Evolutionary conservation across 352 stramenopile genomes (phyloP), one percentile per base, ranked within the genome.

Genomic region (Phytophthora nicotianae): DNA sequence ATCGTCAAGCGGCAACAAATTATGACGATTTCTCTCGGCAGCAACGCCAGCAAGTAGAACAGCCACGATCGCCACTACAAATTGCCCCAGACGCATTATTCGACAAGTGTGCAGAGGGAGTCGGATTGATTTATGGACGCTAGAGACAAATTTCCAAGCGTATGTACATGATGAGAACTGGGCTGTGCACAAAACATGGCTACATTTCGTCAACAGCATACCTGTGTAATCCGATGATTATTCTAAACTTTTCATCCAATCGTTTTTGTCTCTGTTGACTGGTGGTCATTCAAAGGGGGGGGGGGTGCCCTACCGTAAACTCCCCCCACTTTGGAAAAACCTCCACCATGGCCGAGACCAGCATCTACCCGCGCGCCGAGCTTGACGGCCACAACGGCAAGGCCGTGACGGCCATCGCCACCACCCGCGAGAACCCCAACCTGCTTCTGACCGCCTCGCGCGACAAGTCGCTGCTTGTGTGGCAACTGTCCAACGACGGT

Each of bases 401-500:
- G 76, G 88, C 85, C 71, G 87, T 97, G 60, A 97, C 89, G 50
- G 83, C 93, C 65, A 97, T 99, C 73, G 98, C 97, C 61, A 99
- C 98, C 57, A 99, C 97, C 29, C 90, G 94, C 58, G 97, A 99
- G 86, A 98, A 99, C 87, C 97, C 97, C 59, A 99, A 99, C 88
- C 94, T 99, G 62, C 95, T 99, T 61, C 74, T 99, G 19, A 98
- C 96, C 41, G 95, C 92, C 54, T 99, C 97, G 68, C 93, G 97
- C 72, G 98, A 99, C 88, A 99, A 99, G 79, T 88, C 81, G 50
- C 75, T 95, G 49, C 76, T 95, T 19, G 84, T 95, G 46, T 96
- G 89, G 86, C 84, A 95, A 73, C 77, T 96, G 52, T 93, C 84
- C 32, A 97, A 93, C 77, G 93, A 99, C 62, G 87, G 98, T 49